Evolutionary conservation across 352 stramenopile genomes (phyloP).

Genomic region (Globisporangium cystogenes): DNA sequence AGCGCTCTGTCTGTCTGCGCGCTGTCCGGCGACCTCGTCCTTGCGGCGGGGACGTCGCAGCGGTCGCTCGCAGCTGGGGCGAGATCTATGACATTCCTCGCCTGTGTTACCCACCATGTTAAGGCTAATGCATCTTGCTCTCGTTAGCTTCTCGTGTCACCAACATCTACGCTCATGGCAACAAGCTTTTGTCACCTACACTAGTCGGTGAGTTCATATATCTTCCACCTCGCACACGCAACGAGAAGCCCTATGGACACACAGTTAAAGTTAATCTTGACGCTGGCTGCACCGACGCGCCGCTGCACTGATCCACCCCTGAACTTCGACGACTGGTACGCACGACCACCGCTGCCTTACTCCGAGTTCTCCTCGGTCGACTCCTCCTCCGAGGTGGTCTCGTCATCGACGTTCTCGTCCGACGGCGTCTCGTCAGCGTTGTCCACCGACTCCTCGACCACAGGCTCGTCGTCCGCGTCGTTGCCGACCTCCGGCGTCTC

Average conservation of each 20-base stretch:
- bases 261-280: background rate
- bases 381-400: background rate
- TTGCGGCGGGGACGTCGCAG: background rate
- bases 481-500: background rate
- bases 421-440: too few species aligned
- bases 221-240: too few species aligned
- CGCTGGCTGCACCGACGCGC: too few species aligned
- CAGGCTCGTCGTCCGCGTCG: background rate
- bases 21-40: conserved; percentile 1
- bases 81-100: conserved; percentile 13
- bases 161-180: too few species aligned
- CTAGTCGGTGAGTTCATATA: too few species aligned
- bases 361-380: background rate
- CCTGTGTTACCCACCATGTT: too few species aligned
- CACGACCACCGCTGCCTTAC: background rate
- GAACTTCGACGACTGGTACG: background rate
- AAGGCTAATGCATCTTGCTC: too few species aligned
- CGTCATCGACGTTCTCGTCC: background rate
- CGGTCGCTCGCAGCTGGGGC: conserved; percentile 8
- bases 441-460: background rate
- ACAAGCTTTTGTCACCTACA: too few species aligned
- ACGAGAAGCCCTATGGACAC: background rate
- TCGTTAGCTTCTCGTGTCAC: too few species aligned
- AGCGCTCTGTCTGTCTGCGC: conserved; percentile 11
- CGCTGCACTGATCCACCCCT: too few species aligned